Conservation (phyloP, 2,329 filamentous ascomycete genomes). For the Colletotrichum tropicicola region DNA sequence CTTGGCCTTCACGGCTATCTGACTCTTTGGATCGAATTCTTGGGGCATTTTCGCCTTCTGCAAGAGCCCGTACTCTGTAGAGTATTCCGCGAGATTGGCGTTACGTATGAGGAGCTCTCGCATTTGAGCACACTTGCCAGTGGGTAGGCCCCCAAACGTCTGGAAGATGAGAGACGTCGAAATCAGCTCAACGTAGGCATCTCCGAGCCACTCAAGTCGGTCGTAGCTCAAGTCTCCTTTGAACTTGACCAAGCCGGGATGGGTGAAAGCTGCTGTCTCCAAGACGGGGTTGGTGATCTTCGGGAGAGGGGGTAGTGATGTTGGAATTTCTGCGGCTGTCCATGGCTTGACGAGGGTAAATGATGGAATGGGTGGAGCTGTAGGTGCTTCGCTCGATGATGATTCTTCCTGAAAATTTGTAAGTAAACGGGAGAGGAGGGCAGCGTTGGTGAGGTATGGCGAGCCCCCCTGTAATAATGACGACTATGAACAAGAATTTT, state of each 20-base stretch:
- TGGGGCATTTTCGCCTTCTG: slow-evolving; percentile 66
- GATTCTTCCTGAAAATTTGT: neutral
- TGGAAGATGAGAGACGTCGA: slow-evolving; percentile 79
- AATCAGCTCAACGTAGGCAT: slow-evolving; percentile 84
- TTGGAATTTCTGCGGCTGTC: slow-evolving; percentile 58
- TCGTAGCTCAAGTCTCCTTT: slow-evolving; percentile 72
- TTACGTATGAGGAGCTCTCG: slow-evolving; percentile 86
- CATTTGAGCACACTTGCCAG: slow-evolving; percentile 78
- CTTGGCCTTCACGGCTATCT: slow-evolving; percentile 48
- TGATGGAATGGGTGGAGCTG: slow-evolving; percentile 18
- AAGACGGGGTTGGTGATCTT: slow-evolving; percentile 66
- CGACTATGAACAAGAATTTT: no score
- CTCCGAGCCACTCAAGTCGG: slow-evolving; percentile 86
- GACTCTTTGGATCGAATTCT: slow-evolving; percentile 44
- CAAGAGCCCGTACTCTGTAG: slow-evolving; percentile 76
- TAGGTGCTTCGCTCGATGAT: neutral
- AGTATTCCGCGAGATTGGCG: slow-evolving; percentile 75
- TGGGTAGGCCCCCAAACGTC: slow-evolving; percentile 71
- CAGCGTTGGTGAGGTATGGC: no score
- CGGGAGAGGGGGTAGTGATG: slow-evolving; percentile 66
- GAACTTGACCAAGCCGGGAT: slow-evolving; percentile 57
- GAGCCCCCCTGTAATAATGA: no score
- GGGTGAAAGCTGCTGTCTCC: slow-evolving; percentile 72
- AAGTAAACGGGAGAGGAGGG: no score
- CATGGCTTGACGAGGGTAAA: slow-evolving; percentile 51